Base-by-base conservation (phyloP, 2,329 filamentous ascomycete genomes). In the Alternaria sp. region DNA sequence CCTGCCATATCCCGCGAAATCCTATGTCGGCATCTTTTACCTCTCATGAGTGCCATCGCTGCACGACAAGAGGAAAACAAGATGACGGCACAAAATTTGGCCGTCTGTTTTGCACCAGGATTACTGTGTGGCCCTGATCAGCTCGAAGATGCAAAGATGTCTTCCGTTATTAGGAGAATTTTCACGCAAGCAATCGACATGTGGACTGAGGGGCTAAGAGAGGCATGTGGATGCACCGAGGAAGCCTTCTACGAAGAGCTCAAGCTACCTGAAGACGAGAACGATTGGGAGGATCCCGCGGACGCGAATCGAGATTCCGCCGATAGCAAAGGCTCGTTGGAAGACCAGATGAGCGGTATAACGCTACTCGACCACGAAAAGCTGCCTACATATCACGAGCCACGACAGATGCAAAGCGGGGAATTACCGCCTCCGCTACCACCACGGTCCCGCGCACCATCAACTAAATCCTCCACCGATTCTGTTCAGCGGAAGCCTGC, bases 61-160 rank as follows among this genome's bases (percentile, higher is more conserved):
- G 72, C 74, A 24, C 77, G 80, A 31, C 73, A 80, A 49, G 70
- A 79, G n/a, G 62, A 78, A 46, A 86, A 86, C 73, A 84, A 84
- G 63, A 86, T 86, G 84, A 82, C 76, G 3, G 69, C 83, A 0
- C 80, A 81, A 45, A 85, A 85, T 48, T 66, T 86, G 34, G 81
- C 83, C 13, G 82, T 85, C 6, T 84, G 83, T 65, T 82, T 86
- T 66, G 81, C 82, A 3, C 83, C 84, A 36, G 80, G 81, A 37
- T 70, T 86, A 4, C 68, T 85, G 11, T 80, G 80, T 61, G 83
- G 83, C 0, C 80, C 82, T 3, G 81, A 86, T 67, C 83, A 84
- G 63, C 72, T 85, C 37, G 81, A 84, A 59, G 84, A 86, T 61
- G 82, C 81, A 0, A 84, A 83, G 63, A 80, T 84, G 70, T 83